These are phyloP conservation scores for Pythium dissotocum DNA, from an alignment of 352 stramenopile species.

Conservation along the genomic window DNA sequence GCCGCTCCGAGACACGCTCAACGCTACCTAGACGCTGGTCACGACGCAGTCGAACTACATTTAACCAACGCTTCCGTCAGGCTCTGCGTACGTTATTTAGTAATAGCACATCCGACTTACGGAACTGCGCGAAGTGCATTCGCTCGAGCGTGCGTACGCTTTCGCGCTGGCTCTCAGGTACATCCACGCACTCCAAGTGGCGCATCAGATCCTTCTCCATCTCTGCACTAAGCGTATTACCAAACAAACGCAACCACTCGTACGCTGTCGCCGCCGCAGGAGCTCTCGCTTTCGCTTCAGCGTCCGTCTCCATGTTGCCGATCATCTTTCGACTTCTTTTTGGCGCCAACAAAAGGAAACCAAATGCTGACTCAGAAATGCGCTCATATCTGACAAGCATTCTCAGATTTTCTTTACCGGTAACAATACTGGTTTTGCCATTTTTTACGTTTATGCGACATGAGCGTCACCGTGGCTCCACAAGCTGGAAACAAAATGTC, in stretches of 20 bases:
- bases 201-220: slow-evolving; percentile 46
- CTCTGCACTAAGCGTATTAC: slow-evolving; percentile 26
- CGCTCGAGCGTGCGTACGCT: slow-evolving; percentile 39
- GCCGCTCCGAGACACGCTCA: slow-evolving; percentile 35
- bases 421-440: no score
- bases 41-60: slow-evolving; percentile 33
- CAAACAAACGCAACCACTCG: slow-evolving; percentile 23
- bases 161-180: slow-evolving; percentile 24
- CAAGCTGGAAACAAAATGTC: not conserved
- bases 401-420: no score
- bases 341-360: slow-evolving; percentile 8
- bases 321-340: slow-evolving; percentile 3
- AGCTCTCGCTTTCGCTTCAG: not conserved
- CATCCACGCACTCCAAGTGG: slow-evolving; percentile 29
- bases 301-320: not conserved
- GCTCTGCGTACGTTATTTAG: not conserved
- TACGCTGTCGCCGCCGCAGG: slow-evolving; percentile 17
- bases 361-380: not conserved
- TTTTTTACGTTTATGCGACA: not conserved
- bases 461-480: not conserved
- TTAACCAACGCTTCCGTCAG: not conserved
- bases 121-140: slow-evolving; percentile 44
- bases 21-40: slow-evolving; percentile 24
- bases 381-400: no score
- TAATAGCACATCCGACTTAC: slow-evolving; percentile 29